Evolutionary conservation across 441 rosid genomes (phyloP), one percentile per base, ranked within the genome.

Genomic region (Bruguiera hainesii): DNA sequence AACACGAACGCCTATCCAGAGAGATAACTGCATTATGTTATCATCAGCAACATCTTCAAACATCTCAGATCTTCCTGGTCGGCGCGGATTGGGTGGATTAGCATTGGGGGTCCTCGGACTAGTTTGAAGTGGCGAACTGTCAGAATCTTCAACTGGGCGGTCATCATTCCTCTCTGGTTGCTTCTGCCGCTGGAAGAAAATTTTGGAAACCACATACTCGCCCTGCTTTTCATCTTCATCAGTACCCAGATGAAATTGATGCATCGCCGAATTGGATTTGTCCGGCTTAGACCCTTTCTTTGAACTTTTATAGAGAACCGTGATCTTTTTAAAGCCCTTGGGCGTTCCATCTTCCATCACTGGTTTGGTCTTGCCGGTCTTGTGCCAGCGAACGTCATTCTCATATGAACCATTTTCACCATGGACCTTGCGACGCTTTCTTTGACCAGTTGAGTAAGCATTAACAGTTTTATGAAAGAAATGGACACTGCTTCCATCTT

Each of bases 361-460:
- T 65, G 76, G 26, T 75, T 87, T 92, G 61, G 93, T 95, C 81
- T 77, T 89, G 53, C 99, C 99, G 5, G 99, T 95, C 82, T 95
- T 95, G 77, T 95, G 99, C 99, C 99, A 95, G 70, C 99, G 91
- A 28, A 87, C 95, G 72, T 76, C 81, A 58, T 86, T 95, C 74
- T 76, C 82, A 25, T 68, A 52, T 0, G 78, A 64, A 68, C 71
- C 71, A 26, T 76, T 64, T 28, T 84, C 82, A 56, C 60, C 60
- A 23, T 85, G 86, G 75, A 95, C 75, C 81, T 83, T 92, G 21
- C 99, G 83, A 61, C 99, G 98, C 83, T 95, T 95, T 59, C 98
- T 78, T 66, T 84, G 93, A 50, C 99, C 99, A 46, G 91, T 92
- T 42, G 93, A 78, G 61, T 95, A 92, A 39, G 99, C 98, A 67